phyloP scores from a whole-genome alignment of 352 stramenopile genomes.

The Globisporangium sylvaticum region DNA sequence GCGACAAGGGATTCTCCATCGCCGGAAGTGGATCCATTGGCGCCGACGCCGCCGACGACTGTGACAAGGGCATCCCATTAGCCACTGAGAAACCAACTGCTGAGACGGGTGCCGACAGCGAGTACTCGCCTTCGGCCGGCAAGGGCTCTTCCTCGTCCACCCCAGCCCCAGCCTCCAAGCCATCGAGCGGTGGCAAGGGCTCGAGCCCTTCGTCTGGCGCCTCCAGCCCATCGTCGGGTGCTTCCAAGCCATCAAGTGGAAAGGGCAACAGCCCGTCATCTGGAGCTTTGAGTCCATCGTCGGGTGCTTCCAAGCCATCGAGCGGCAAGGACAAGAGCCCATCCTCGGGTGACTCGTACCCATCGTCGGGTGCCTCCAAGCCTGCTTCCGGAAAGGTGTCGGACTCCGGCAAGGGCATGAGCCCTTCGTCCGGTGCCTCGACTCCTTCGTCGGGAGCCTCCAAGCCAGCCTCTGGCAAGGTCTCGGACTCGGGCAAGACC shows the following conservation, averaged over 20 bases:
- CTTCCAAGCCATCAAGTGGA: conserved; percentile 8
- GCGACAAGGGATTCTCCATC: conserved; percentile 13
- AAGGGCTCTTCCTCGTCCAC: conserved; percentile 5
- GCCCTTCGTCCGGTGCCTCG: background rate
- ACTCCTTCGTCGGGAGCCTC: background rate
- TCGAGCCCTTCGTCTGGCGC: conserved; percentile 3
- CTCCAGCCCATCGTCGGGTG: background rate
- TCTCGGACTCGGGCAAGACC: background rate
- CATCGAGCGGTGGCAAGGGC: conserved; percentile 9
- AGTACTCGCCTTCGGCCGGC: conserved; percentile 2
- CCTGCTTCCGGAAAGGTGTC: conserved; percentile 2
- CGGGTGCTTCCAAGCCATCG: conserved; percentile 1
- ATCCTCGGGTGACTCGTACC: background rate
- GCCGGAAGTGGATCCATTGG: conserved; percentile 10
- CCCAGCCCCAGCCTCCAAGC: conserved; percentile 11
- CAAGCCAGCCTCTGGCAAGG: background rate
- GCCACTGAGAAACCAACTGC: conserved; percentile 11
- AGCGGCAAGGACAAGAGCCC: conserved; percentile 1
- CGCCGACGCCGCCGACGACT: conserved; percentile 10
- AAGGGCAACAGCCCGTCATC: conserved; percentile 4
- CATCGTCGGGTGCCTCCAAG: background rate
- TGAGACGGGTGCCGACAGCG: conserved; percentile 4
- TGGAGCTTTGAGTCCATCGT: background rate
- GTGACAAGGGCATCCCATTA: conserved; percentile 15
- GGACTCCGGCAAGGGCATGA: conserved; percentile 6